Base-by-base conservation (phyloP, 805 yeast species). In the Candida berthetii region DNA sequence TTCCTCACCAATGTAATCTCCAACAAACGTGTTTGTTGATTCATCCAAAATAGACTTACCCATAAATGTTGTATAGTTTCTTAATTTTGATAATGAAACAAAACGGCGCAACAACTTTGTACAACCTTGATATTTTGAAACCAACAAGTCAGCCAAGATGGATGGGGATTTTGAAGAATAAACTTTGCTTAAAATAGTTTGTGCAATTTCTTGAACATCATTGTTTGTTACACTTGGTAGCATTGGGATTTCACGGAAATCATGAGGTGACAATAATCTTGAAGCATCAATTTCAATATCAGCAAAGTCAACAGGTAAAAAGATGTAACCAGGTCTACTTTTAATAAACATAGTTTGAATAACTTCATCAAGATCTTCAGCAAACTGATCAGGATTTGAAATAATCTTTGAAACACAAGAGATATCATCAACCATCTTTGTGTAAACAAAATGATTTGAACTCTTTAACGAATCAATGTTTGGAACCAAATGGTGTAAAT, bases 321-420 rank as follows among this genome's bases (percentile, higher is more conserved):
- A 86, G 38, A 89, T 58, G 54, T 84, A 89, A 14, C 95, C 96
- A 0, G 97, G 97, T 57, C 81, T 78, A 31, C 82, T 78, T 36
- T 74, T 68, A 31, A 59, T 65, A 48, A 77, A 64, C 22, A 86
- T 77, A 15, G 71, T 65, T 35, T 53, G 55, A 42, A 90, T 73
- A 7, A 86, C 83, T 18, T 65, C 63, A 58, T 90, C 97, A 41
- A 90, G 76, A 57, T 83, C 78, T 18, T 63, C 58, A 15, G 80
- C 68, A 1, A 81, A 85, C 9, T 62, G 58, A 0, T 57, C 48
- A 7, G 77, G 64, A 46, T 71, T 68, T 3, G 55, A 61, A 36
- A 82, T 53, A 36, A 70, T 63, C 52, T 73, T 82, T 32, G 76
- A 68, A 18, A 77, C 69, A 46, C 86, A 81, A 17, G 83, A 70